Evolutionary conservation across 805 yeast genomes (phyloP).

Genomic region (Ogataea henricii): DNA sequence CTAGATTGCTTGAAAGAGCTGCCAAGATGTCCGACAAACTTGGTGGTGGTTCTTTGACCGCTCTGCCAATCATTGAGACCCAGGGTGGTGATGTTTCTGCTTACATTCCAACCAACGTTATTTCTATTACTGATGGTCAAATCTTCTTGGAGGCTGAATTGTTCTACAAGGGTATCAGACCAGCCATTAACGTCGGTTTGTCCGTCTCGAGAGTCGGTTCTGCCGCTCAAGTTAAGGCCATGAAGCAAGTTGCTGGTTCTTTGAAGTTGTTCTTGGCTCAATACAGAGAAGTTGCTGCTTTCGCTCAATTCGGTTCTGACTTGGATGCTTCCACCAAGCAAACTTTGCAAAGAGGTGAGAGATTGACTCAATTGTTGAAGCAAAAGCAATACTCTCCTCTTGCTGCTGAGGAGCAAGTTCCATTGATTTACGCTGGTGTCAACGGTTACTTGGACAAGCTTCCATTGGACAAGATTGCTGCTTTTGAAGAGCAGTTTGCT

Average conservation of each 20-base stretch:
- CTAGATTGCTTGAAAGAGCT: slow-evolving; percentile 94
- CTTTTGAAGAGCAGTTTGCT: slow-evolving; percentile 91
- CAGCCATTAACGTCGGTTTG: slow-evolving; percentile 99
- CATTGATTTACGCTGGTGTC: slow-evolving; percentile 98
- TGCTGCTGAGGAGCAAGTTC: slow-evolving; percentile 99
- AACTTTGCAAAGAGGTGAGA: slow-evolving; percentile 99
- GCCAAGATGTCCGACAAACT: slow-evolving; percentile 89
- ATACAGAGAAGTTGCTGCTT: slow-evolving; percentile 99
- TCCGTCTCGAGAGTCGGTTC: slow-evolving; percentile 99
- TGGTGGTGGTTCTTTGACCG: slow-evolving; percentile 95
- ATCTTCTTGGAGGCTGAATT: slow-evolving; percentile 99
- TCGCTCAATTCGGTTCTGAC: slow-evolving; percentile 99
- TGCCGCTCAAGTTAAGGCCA: slow-evolving; percentile 99
- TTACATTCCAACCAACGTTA: slow-evolving; percentile 96
- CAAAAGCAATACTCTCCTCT: slow-evolving; percentile 97
- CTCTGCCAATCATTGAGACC: slow-evolving; percentile 95
- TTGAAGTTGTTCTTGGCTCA: slow-evolving; percentile 99
- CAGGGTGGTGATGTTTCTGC: slow-evolving; percentile 99
- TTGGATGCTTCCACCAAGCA: slow-evolving; percentile 99
- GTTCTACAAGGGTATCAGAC: slow-evolving; percentile 99
- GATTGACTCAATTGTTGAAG: slow-evolving; percentile 97
- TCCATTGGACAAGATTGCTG: slow-evolving; percentile 82
- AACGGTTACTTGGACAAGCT: slow-evolving; percentile 95
- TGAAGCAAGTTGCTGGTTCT: slow-evolving; percentile 99
- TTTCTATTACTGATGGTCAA: slow-evolving; percentile 97